Conservation (phyloP, 441 rosid species). For the Theobroma grandiflorum region DNA sequence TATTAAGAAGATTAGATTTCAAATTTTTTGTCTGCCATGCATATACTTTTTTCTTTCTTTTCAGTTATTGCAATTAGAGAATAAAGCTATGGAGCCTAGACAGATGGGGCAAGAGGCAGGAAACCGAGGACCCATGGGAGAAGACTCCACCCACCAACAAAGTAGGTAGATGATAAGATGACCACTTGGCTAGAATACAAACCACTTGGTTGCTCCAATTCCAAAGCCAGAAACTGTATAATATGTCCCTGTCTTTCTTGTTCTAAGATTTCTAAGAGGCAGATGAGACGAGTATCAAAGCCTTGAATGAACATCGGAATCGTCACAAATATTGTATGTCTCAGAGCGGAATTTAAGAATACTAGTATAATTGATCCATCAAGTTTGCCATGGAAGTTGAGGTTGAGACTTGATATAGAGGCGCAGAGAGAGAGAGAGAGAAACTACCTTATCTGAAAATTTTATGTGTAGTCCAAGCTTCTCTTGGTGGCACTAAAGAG, state of each 20-base stretch:
- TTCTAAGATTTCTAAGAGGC: not conserved
- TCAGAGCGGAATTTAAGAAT: not conserved
- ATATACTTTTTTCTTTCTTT: too few relatives aligned
- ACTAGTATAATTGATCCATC: not conserved
- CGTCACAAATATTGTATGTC: not conserved
- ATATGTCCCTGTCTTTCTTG: not conserved
- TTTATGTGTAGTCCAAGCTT: slow-evolving; percentile 37
- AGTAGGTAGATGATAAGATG: not conserved
- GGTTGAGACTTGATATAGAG: slow-evolving; percentile 19
- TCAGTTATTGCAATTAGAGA: too few relatives aligned
- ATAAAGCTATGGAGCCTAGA: too few relatives aligned
- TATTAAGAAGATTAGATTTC: too few relatives aligned
- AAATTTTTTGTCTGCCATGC: too few relatives aligned
- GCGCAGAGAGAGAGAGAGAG: not conserved
- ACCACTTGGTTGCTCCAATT: not conserved
- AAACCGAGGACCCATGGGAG: not conserved
- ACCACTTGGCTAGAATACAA: not conserved
- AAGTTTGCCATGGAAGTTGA: not conserved
- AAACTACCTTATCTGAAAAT: slow-evolving; percentile 47
- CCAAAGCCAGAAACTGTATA: not conserved
- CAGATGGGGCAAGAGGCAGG: too few relatives aligned
- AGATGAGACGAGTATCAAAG: not conserved
- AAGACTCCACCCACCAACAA: not conserved
- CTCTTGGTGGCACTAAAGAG: slow-evolving; percentile 46
- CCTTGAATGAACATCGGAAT: not conserved